Evolutionary conservation across 345 rosid species (phyloP), one percentile per base, ranked within the genome.

Genomic region (Ailanthus altissimus): DNA sequence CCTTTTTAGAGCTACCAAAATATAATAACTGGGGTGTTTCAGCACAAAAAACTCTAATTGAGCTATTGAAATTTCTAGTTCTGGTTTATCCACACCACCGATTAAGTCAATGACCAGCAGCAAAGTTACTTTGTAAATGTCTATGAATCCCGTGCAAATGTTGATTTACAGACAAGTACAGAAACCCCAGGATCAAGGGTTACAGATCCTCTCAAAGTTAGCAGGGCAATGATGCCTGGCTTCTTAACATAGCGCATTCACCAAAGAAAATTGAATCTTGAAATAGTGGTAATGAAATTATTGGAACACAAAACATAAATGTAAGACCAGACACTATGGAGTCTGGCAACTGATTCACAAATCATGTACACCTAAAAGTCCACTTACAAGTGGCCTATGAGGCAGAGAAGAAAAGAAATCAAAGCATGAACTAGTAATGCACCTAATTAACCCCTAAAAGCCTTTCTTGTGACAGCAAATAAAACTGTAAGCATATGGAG

Each of bases 341-440:
- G 75, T 20, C 6, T 13, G 9, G 23, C 40, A 57, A 43, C 14
- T 45, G 6, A 56, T 56, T 72, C 75, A 58, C 26, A 40, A 58
- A 57, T 46, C 23, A 72, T 14, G 54, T 49, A 74, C 59, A 61
- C 45, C 47, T 61, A 60, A 73, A 73, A 42, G 47, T 60, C 58
- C 54, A 10, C 20, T 60, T 25, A 45, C 68, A 60, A 59, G 54
- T 26, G 61, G 56, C 16, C 57, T 28, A 72, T 42, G 23, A 57
- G 43, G 54, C 21, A 46, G 43, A 65, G 40, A 53, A 6, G 46
- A 46, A 42, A 53, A 6, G 46, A 46, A 42, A 58, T 26, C n/a
- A 49, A 68, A 67, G 45, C 58, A 25, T 26, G 54, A 9, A 32
- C 6, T 25, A 21, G 28, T 10, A 63, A 75, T 53, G n/a, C 40